Evolutionary conservation across 768 basidiomycete species (phyloP), one percentile per base, ranked within the genome.

Genomic region (Boletus rufocinnamomeus): DNA sequence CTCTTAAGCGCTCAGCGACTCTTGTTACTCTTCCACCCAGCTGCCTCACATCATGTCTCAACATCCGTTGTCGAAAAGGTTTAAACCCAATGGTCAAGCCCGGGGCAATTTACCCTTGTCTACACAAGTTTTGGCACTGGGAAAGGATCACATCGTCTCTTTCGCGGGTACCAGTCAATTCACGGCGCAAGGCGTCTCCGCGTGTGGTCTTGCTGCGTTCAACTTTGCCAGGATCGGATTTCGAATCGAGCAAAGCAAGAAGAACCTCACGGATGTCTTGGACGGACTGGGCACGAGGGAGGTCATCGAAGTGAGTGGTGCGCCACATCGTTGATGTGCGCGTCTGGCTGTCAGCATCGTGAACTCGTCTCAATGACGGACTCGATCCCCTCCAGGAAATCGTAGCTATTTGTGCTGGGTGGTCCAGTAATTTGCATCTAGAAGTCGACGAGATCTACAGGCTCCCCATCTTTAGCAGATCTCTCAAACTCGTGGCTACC

Each of bases 161-260:
- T 77, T 80, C 59, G 69, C 65, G 6, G 82, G 84, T 19, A 78
- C 82, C 14, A 82, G 86, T 46, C 87, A 88, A 61, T 88, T 87
- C 58, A 71, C 71, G n/a, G 75, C 77, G 13, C 71, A 59, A 27
- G 69, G 71, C 4, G 63, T 73, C 32, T 82, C 87, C 43, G 79
- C 86, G 3, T 89, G 87, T 59, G 88, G 88, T 19, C 76, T 89
- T 27, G 87, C 87, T 25, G 82, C 84, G 2, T 70, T 88, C 65
- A 88, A 88, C 66, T 87, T 84, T 59, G 84, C 81, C 13, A 76
- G 85, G 52, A 63, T 84, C 8, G 74, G 79, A 10, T 77, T 85
- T 35, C 67, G 64, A n/a, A 61, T 69, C 28, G 66, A 69, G 10
- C 49, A 62, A 9, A 35, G 47, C 23, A 56, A 9, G 13, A 45